Evolutionary conservation across 306 rosid species (phyloP).

Genomic region (Casuarina glauca): DNA sequence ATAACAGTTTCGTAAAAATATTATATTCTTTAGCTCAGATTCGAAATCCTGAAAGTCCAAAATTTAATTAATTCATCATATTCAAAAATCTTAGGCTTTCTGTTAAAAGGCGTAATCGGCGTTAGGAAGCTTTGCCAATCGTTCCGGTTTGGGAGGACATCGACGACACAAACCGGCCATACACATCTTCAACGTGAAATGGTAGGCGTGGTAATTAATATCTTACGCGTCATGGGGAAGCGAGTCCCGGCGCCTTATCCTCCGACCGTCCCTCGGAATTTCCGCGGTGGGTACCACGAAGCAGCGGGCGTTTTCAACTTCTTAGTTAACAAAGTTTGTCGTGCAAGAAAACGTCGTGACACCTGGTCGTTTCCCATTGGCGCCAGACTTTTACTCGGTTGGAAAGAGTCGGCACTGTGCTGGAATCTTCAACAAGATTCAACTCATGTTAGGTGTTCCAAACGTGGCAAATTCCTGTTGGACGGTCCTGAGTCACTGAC

Average conservation of each 20-base stretch:
- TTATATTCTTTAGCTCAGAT: no score
- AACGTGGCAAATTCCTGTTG: neutral
- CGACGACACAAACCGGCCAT: neutral
- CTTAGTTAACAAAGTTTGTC: neutral
- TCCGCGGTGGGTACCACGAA: neutral
- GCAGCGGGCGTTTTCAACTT: neutral
- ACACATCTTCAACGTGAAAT: neutral
- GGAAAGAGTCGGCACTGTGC: neutral
- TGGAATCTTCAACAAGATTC: slow-evolving; percentile 40
- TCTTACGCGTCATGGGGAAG: neutral
- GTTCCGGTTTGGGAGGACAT: no score
- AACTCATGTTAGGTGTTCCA: neutral
- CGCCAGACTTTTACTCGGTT: neutral
- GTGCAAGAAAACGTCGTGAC: neutral
- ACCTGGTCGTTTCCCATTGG: neutral
- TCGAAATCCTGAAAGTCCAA: no score
- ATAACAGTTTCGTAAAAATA: no score
- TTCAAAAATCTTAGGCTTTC: no score
- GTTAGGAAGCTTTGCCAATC: no score
- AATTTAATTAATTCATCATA: no score
- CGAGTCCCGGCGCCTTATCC: neutral
- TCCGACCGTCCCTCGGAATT: neutral
- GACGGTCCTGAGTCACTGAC: neutral
- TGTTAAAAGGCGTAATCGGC: no score
- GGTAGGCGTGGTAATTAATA: no score